Evolutionary conservation across 176 grass and related monocot genomes (phyloP).

Genomic region (Avena sativa): DNA sequence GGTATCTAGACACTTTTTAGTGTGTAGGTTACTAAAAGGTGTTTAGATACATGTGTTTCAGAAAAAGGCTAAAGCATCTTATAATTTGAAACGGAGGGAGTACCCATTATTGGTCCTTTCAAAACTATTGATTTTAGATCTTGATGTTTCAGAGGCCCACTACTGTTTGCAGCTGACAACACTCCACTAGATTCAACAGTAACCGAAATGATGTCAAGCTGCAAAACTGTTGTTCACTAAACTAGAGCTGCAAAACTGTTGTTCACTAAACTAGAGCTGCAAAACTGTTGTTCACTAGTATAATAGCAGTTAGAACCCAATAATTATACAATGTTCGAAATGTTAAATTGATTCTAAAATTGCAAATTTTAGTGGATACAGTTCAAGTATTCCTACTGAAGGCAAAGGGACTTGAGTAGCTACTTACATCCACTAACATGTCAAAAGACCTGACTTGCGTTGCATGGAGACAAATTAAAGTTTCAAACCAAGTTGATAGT

Average conservation of each 20-base stretch:
- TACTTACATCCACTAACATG: conserved; percentile 25
- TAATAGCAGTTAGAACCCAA: too few species aligned
- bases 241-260: background rate
- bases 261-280: background rate
- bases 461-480: background rate
- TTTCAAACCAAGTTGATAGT: background rate
- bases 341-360: conserved; percentile 7
- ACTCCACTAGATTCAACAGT: background rate
- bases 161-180: conserved; percentile 2
- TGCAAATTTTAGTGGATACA: background rate
- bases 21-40: too few species aligned
- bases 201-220: background rate
- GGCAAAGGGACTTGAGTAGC: background rate
- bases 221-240: background rate
- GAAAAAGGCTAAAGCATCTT: too few species aligned
- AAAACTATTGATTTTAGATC: background rate
- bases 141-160: background rate
- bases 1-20: too few species aligned
- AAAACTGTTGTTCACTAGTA: too few species aligned
- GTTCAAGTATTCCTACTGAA: background rate
- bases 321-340: background rate
- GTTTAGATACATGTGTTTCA: too few species aligned
- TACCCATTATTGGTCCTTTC: background rate
- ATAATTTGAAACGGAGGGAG: too few species aligned
- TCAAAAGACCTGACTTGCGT: background rate